Conservation (phyloP, 768 basidiomycete genomes). For the Trichaptum fuscoviolaceum region DNA sequence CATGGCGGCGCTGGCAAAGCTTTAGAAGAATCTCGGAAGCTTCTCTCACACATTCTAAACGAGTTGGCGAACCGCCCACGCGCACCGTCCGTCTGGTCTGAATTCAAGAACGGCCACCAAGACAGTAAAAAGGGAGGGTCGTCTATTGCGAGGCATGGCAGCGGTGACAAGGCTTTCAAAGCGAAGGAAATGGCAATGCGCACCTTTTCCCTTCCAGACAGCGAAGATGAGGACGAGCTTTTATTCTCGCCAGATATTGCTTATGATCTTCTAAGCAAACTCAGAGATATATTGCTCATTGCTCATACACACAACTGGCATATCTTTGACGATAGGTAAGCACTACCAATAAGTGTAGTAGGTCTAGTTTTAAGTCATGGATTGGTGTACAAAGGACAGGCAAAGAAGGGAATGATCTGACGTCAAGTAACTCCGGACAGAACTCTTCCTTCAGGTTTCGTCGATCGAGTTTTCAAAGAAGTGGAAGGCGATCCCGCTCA, state of each 20-base stretch:
- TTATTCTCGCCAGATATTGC: slow-evolving; percentile 62
- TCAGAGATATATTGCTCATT: slow-evolving; percentile 55
- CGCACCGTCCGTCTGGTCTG: slow-evolving; percentile 49
- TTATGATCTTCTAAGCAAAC: slow-evolving; percentile 55
- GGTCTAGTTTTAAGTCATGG: neutral
- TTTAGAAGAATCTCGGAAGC: slow-evolving; percentile 60
- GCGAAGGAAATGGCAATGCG: slow-evolving; percentile 22
- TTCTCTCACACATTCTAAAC: slow-evolving; percentile 57
- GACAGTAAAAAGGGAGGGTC: slow-evolving; percentile 29
- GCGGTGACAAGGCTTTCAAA: slow-evolving; percentile 26
- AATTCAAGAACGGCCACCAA: slow-evolving; percentile 24
- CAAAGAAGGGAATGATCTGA: slow-evolving; percentile 5
- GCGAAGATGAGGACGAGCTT: slow-evolving; percentile 33
- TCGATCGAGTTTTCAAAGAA: slow-evolving; percentile 36
- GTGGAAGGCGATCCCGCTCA: slow-evolving; percentile 46
- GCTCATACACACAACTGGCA: slow-evolving; percentile 55
- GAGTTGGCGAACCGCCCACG: slow-evolving; percentile 54
- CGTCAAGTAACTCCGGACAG: slow-evolving; percentile 17
- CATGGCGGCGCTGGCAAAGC: slow-evolving; percentile 25
- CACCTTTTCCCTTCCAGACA: slow-evolving; percentile 31
- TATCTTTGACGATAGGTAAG: slow-evolving; percentile 54
- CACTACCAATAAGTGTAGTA: neutral
- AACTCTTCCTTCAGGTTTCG: slow-evolving; percentile 41
- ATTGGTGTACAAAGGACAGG: neutral
- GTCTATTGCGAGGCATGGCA: slow-evolving; percentile 36